Percentiles rank a stretch among this genome's conserved stretches.
These are phyloP conservation scores for Aphanomyces stellatus DNA, from an alignment of 352 stramenopile genomes.

Conservation along the genomic window DNA sequence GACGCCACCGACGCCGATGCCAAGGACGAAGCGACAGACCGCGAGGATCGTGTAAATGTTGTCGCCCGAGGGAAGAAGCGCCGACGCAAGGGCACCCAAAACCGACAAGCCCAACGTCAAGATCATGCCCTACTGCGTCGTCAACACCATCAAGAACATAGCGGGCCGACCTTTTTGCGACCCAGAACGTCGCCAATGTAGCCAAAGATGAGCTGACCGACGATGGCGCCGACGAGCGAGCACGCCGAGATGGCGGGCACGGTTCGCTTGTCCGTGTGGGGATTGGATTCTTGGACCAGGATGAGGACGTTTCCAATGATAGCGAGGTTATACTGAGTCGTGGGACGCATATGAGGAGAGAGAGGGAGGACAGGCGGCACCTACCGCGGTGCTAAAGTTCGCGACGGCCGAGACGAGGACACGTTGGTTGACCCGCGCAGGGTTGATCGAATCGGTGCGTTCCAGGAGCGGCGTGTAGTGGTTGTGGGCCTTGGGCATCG, in stretches of 20 bases:
- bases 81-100: slow-evolving; percentile 42
- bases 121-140: slow-evolving; percentile 39
- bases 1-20: slow-evolving; percentile 67
- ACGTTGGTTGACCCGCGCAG: slow-evolving; percentile 22
- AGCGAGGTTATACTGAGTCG: slow-evolving; percentile 58
- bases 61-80: slow-evolving; percentile 44
- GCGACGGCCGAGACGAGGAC: slow-evolving; percentile 61
- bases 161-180: slow-evolving; percentile 29
- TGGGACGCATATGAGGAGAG: not conserved
- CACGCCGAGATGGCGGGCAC: slow-evolving; percentile 51
- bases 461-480: slow-evolving; percentile 13
- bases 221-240: slow-evolving; percentile 68
- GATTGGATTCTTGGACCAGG: slow-evolving; percentile 32
- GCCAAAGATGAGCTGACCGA: slow-evolving; percentile 69
- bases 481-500: not conserved
- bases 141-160: not conserved
- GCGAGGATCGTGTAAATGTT: slow-evolving; percentile 59
- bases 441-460: not conserved
- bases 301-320: slow-evolving; percentile 59
- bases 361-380: slow-evolving; percentile 15
- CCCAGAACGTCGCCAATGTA: slow-evolving; percentile 65
- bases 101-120: slow-evolving; percentile 65
- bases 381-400: slow-evolving; percentile 70
- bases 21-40: slow-evolving; percentile 58
- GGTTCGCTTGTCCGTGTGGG: slow-evolving; percentile 39